Conservation (phyloP, 257 asterid species). For the Petrea volubilis region DNA sequence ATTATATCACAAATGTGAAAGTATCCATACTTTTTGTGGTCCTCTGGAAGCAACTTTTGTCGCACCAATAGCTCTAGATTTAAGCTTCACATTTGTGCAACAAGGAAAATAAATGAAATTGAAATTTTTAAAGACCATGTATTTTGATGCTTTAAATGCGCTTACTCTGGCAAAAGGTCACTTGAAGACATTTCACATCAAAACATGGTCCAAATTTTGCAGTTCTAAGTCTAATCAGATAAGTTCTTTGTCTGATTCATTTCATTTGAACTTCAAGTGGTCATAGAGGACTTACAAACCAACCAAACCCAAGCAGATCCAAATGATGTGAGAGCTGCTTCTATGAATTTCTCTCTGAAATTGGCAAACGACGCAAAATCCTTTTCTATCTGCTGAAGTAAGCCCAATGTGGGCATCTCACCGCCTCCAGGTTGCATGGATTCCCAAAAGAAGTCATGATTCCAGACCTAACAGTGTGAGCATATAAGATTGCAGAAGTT, state of each 20-base stretch:
- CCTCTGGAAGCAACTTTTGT: background rate
- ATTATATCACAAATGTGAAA: background rate
- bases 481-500: constrained; percentile 20
- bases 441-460: constrained; percentile 97
- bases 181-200: too few relatives aligned
- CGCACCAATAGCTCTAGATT: background rate
- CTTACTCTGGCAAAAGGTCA: background rate
- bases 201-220: too few relatives aligned
- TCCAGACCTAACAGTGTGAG: constrained; percentile 69
- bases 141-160: background rate
- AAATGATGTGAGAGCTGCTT: constrained; percentile 67
- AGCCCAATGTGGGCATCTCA: constrained; percentile 64
- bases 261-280: constrained; percentile 9
- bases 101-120: background rate
- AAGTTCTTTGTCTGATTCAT: too few relatives aligned
- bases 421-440: constrained; percentile 97
- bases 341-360: constrained; percentile 71
- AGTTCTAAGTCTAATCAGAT: too few relatives aligned
- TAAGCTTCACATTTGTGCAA: background rate
- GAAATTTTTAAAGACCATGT: background rate
- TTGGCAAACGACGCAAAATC: constrained; percentile 79
- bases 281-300: constrained; percentile 65
- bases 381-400: constrained; percentile 83
- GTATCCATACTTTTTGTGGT: background rate
- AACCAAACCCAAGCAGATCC: constrained; percentile 99